Evolutionary conservation across 768 basidiomycete genomes (phyloP), one percentile per base, ranked within the genome.

Genomic region (Phaffia australis): DNA sequence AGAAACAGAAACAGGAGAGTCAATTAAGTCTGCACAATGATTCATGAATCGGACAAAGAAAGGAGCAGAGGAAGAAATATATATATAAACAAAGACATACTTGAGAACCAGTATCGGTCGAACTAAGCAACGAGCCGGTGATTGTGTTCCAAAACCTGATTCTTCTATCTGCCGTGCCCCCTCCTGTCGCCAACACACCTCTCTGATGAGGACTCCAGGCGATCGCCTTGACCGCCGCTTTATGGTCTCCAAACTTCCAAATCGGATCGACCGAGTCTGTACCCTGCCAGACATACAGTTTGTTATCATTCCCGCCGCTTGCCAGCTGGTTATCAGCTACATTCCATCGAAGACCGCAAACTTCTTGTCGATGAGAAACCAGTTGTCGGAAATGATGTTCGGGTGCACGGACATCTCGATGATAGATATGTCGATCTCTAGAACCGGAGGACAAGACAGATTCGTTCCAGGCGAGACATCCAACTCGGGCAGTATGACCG

Each of bases 81-180:
- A 16, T 25, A 32, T 35, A 19, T 29, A 1, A 6, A 51, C 0
- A 18, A n/a, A 16, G 61, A 72, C 84, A 64, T 66, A 94, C 93
- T 82, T 99, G 94, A 69, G 88, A 90, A 4, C 95, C 95, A 0
- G 95, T 98, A 76, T 98, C 93, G 57, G 92, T 80, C 74, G 91
- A 87, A 68, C 82, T 85, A 66, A 95, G 79, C 83, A 94, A 83
- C 27, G 81, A 83, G 35, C 94, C 95, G 62, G 84, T 89, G 47
- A 83, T 79, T 8, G 87, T 88, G 74, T 99, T 98, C 94, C 95
- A 99, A 74, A 95, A 97, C 66, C 93, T 81, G 55, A 99, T 92
- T 74, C 92, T 94, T 77, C 93, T 94, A 75, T 98, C 95, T 71
- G 95, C 92, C n/a, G 94, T 99, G 9, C 94, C 95, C 14, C 94